These are phyloP conservation scores for Coprinellus micaceus DNA, from an alignment of 768 basidiomycete genomes.

Conservation along the genomic window DNA sequence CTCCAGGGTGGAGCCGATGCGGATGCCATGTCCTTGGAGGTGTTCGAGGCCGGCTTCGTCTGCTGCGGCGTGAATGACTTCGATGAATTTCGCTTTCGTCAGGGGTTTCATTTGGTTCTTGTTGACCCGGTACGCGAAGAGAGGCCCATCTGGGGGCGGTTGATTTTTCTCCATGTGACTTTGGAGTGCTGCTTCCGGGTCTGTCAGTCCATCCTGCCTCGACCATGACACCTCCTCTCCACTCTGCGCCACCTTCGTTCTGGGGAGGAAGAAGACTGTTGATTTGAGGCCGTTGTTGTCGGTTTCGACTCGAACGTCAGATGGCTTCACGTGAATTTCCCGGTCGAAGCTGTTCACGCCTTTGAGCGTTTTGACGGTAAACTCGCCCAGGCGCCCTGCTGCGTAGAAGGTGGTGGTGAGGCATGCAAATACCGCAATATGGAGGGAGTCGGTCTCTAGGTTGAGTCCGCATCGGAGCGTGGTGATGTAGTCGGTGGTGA, in stretches of 20 bases:
- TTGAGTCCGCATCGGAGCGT: constrained; percentile 20
- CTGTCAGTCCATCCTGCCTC: constrained; percentile 15
- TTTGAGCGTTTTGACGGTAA: constrained; percentile 29
- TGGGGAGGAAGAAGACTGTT: constrained; percentile 25
- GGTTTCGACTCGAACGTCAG: constrained; percentile 11
- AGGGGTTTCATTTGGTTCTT: constrained; percentile 17
- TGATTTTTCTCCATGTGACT: constrained; percentile 24
- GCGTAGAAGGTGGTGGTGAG: constrained; percentile 37
- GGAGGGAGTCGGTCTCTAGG: constrained; percentile 20
- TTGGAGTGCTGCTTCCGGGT: constrained; percentile 17
- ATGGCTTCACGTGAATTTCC: constrained; percentile 23
- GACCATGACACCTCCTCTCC: constrained; percentile 13
- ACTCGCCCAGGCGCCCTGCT: constrained; percentile 31
- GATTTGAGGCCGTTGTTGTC: constrained; percentile 24
- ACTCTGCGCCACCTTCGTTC: constrained; percentile 20
- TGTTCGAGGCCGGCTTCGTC: constrained; percentile 2
- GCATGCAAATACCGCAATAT: constrained; percentile 34
- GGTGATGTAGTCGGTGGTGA: constrained; percentile 22
- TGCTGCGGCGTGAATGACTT: constrained; percentile 15
- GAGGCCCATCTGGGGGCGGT: constrained; percentile 12
- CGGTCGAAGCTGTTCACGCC: constrained; percentile 23
- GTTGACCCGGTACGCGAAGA: constrained; percentile 7
- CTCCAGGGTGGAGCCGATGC: constrained; percentile 28
- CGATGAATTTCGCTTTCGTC: constrained; percentile 22
- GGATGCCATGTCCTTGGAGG: constrained; percentile 25